Base-by-base conservation (phyloP, 2,329 filamentous ascomycete genomes). In the Claviceps maximensis region DNA sequence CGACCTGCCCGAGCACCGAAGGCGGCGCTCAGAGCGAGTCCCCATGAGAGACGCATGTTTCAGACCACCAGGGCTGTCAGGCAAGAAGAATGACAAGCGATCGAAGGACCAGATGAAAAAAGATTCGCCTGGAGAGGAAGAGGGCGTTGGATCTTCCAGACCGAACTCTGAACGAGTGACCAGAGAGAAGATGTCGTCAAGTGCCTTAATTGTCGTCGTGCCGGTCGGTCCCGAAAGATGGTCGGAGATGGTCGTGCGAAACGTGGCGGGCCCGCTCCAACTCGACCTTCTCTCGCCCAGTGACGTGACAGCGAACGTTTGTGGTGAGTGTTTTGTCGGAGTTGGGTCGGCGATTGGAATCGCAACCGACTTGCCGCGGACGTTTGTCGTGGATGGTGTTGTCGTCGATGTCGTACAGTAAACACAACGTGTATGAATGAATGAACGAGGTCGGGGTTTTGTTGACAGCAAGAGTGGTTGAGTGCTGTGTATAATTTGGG, bases 21-120 rank as follows among this genome's bases (percentile, higher is more conserved):
- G 25, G 59, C 53, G 51, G 57, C 56, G 50, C 59, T 57, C 53
- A 64, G 55, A 53, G 56, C 55, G 50, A 62, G 51, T 44, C 55
- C 57, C 55, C 54, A 56, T 33, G 54, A 55, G 47, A 60, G 51
- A 46, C 58, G 60, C 61, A 62, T 62, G 19, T 29, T 21, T 38
- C 42, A 46, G 31, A 27, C 50, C 55, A 51, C 54, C 51, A 29
- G 57, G 45, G 19, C 52, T 54, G 33, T 5, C 15, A 31, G 9
- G 17, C 21, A 5, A 48, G 10, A 51, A 4, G 9, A 42, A 6
- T 1, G 17, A n/a, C 17, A 12, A 13, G 3, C 29, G 29, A 12
- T 1, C 47, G 29, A 17, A 31, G 29, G 29, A 17, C 19, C 8
- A n/a, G 17, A 17, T 15, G 15, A 25, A 21, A 27, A 36, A 41